Evolutionary conservation across 208 protist genomes (phyloP).

Genomic region (Vickermania spadyakhi): DNA sequence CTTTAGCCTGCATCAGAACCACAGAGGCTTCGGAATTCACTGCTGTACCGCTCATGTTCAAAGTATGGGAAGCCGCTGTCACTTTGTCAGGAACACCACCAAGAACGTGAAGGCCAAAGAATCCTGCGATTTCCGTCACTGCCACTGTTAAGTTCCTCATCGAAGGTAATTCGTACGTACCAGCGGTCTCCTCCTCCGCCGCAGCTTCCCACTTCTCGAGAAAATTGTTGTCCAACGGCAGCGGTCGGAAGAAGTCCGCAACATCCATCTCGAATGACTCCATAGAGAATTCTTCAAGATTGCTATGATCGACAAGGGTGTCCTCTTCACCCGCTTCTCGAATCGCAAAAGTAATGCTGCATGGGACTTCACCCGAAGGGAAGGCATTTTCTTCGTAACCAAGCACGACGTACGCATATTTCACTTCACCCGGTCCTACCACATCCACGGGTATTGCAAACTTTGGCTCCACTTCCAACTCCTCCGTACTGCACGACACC

Average conservation of each 20-base stretch:
- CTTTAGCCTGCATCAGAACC: conserved; percentile 61
- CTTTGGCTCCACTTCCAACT: conserved; percentile 65
- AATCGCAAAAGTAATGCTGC: conserved; percentile 67
- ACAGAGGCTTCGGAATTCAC: conserved; percentile 43
- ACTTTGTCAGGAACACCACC: conserved; percentile 66
- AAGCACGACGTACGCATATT: conserved; percentile 71
- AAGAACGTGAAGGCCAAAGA: conserved; percentile 81
- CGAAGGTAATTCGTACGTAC: conserved; percentile 72
- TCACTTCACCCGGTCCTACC: conserved; percentile 41
- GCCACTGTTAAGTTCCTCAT: conserved; percentile 84
- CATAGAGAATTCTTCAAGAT: conserved; percentile 76
- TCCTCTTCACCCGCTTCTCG: conserved; percentile 32
- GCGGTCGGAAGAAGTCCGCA: conserved; percentile 66
- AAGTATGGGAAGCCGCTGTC: conserved; percentile 55
- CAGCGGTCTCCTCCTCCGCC: conserved; percentile 50
- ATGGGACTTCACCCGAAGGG: conserved; percentile 54
- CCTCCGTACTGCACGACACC: conserved; percentile 66
- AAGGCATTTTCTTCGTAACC: conserved; percentile 47
- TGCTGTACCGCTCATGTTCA: conserved; percentile 70
- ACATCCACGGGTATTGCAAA: conserved; percentile 66
- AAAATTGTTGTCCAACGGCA: conserved; percentile 30
- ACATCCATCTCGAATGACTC: conserved; percentile 81
- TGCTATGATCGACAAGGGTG: conserved; percentile 4
- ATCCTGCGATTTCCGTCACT: conserved; percentile 63
- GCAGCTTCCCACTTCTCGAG: conserved; percentile 23